Evolutionary conservation across 768 basidiomycete species (phyloP), one percentile per base, ranked within the genome.

Genomic region (Pulveroboletus ravenelii): DNA sequence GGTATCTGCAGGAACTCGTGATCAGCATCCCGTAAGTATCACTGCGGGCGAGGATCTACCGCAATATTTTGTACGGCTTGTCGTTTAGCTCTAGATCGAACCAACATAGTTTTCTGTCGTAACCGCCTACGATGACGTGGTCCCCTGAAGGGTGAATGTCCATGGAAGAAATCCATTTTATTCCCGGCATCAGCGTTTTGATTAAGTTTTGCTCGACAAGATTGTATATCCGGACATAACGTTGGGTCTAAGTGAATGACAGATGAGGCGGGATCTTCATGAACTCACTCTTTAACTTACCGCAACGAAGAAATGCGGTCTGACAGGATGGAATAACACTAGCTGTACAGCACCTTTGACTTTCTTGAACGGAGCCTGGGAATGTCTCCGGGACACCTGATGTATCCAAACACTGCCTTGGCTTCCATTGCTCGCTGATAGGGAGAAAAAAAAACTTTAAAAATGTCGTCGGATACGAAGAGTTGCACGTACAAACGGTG

Each of bases 41-140:
- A 41, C 18, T 10, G 9, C 14, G 6, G 45, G 14, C n/a, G 30
- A 41, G 39, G 34, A 50, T 51, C 46, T 68, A 91, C 93, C 92
- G 82, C 60, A 99, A 73, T 48, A 96, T 83, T 72, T 96, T 97
- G 79, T 95, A 99, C 1, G 96, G 96, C 68, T 95, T 96, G 55
- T 90, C 87, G 59, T 87, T 91, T 48, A 99, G 82, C 63, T 98
- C 96, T 57, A 99, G 75, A 73, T 99, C 96, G 69, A 98, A 98
- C 96, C 96, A 99, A 68, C 93, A 94, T 14, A 99, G 73, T 68
- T 97, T 96, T 59, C 89, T 86, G 73, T 99, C 96, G 69, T 98
- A 98, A 41, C 92, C 92, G 52, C 96, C 96, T 44, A 99, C 90
- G 54, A 99, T 92, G 53, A 99, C 75, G 74, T 99, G 93, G 62